phyloP scores from a whole-genome alignment of 2,329 filamentous ascomycete species.

The Emmonsia crescens region DNA sequence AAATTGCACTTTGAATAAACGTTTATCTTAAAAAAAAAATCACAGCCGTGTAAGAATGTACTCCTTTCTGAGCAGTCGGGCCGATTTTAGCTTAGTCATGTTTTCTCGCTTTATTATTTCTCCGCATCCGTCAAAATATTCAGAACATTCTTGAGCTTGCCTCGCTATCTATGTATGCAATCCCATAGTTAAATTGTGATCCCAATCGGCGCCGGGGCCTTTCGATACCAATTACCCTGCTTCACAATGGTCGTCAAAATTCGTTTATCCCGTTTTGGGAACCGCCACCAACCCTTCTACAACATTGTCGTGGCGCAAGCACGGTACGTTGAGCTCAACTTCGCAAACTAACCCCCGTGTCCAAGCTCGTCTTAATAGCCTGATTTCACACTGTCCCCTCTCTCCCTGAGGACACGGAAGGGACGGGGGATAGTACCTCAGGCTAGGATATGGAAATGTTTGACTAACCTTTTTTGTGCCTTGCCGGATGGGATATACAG shows the following conservation, averaged over 20 bases:
- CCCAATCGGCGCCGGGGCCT: not conserved
- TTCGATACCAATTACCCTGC: conserved; percentile 16
- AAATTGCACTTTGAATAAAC: not conserved
- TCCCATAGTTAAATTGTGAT: not conserved
- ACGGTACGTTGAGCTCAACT: conserved; percentile 45
- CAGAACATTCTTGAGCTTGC: conserved; percentile 45
- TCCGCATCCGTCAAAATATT: conserved; percentile 7
- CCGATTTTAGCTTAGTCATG: too few relatives aligned
- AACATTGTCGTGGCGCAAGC: conserved; percentile 95
- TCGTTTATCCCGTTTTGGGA: conserved; percentile 86
- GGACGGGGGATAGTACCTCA: not conserved
- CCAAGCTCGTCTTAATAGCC: not conserved
- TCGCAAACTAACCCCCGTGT: not conserved
- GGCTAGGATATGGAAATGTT: not conserved
- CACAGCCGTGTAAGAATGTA: not conserved
- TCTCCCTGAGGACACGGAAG: not conserved
- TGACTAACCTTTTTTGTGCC: not conserved
- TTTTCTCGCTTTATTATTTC: not conserved
- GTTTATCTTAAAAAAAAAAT: not conserved
- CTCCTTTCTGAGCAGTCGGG: too few relatives aligned
- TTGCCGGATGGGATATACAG: conserved; percentile 34
- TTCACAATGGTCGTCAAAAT: conserved; percentile 80
- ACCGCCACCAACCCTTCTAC: conserved; percentile 80
- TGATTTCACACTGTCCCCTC: not conserved
- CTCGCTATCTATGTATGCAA: conserved; percentile 78